Conservation (phyloP, 306 rosid species). For the Ormosia semicastrata region DNA sequence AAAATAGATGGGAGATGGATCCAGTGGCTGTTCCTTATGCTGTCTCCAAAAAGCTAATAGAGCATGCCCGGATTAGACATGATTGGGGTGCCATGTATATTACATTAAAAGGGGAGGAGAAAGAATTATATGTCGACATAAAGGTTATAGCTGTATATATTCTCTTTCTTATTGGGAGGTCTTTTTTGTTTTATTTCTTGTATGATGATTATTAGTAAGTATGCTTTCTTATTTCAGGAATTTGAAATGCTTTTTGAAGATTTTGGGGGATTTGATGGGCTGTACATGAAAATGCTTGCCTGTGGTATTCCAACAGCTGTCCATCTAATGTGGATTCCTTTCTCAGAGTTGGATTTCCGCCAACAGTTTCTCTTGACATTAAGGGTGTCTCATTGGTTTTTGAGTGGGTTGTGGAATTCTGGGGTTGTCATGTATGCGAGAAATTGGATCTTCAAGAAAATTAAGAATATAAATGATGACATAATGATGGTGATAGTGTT, state of each 20-base stretch:
- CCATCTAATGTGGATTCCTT: slow-evolving; percentile 90
- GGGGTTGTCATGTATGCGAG: slow-evolving; percentile 38
- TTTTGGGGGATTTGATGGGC: slow-evolving; percentile 92
- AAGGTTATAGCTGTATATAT: slow-evolving; percentile 50
- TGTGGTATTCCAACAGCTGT: slow-evolving; percentile 80
- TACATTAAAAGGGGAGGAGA: slow-evolving; percentile 79
- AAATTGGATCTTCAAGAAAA: slow-evolving; percentile 48
- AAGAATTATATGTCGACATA: slow-evolving; percentile 72
- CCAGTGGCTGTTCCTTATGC: slow-evolving; percentile 88
- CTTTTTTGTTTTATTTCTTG: slow-evolving; percentile 11
- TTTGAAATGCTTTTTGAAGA: slow-evolving; percentile 70
- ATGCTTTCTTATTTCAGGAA: slow-evolving; percentile 59
- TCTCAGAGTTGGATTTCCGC: slow-evolving; percentile 67
- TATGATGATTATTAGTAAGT: slow-evolving; percentile 23
- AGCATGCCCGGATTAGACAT: slow-evolving; percentile 78
- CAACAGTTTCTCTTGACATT: slow-evolving; percentile 62
- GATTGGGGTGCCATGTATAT: slow-evolving; percentile 91
- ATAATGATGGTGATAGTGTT: slow-evolving; percentile 66
- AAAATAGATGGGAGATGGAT: slow-evolving; percentile 89
- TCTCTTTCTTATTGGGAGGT: slow-evolving; percentile 19
- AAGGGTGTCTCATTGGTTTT: slow-evolving; percentile 51
- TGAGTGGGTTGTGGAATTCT: slow-evolving; percentile 61
- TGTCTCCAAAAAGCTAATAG: slow-evolving; percentile 65
- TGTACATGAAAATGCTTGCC: slow-evolving; percentile 90
- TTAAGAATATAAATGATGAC: slow-evolving; percentile 60